A percentile compares a stretch with the other conserved stretches of the same genome.
Conservation (phyloP, 306 rosid genomes). For the Cicer cuneatum region DNA sequence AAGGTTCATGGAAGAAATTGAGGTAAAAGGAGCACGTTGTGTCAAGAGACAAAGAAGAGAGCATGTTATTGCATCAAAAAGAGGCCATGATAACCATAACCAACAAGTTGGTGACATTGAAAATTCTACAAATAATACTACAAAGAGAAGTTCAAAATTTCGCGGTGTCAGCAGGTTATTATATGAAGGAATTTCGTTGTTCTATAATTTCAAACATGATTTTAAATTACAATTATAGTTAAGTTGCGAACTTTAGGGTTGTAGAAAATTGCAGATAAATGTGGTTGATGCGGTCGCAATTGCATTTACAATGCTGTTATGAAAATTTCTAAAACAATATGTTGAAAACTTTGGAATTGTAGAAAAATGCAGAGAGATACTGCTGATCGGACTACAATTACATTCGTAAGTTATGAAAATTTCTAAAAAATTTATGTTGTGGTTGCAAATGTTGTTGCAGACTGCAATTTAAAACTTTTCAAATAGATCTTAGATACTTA, state of each 20-base stretch:
- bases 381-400: too few relatives aligned
- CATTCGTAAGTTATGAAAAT: too few relatives aligned
- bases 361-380: too few relatives aligned
- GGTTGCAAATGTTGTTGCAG: too few relatives aligned
- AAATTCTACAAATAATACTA: constrained; percentile 53
- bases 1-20: constrained; percentile 43
- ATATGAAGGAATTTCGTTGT: constrained; percentile 6
- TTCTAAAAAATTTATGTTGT: too few relatives aligned
- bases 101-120: constrained; percentile 52
- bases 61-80: background rate
- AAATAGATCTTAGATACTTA: background rate
- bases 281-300: too few relatives aligned
- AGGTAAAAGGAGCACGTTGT: constrained; percentile 45
- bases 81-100: constrained; percentile 6
- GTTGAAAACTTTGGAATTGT: too few relatives aligned
- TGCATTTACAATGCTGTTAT: too few relatives aligned
- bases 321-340: too few relatives aligned
- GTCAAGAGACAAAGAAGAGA: constrained; percentile 74
- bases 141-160: constrained; percentile 79
- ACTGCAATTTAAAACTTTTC: background rate
- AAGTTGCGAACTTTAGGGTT: background rate
- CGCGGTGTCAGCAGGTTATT: constrained; percentile 84
- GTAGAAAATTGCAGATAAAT: too few relatives aligned
- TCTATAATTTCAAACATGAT: background rate
- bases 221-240: background rate